phyloP scores from a whole-genome alignment of 2,329 filamentous ascomycete genomes.

The Talaromyces amestolkiae region DNA sequence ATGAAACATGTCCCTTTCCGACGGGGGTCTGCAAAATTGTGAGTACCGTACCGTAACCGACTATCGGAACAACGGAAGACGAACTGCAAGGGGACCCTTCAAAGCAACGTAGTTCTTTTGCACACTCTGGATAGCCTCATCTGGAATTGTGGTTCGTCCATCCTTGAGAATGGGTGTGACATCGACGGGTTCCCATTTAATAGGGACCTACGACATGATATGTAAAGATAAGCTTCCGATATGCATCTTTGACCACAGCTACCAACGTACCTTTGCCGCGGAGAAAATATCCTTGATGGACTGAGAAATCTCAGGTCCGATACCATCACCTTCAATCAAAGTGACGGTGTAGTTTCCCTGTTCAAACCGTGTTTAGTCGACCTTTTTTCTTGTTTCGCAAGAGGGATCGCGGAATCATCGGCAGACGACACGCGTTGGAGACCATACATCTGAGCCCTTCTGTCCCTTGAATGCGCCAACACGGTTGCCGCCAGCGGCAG shows the following conservation, averaged over 20 bases:
- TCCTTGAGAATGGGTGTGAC: conserved; percentile 92
- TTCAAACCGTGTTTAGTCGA: conserved; percentile 19
- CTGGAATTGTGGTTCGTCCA: conserved; percentile 91
- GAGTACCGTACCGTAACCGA: conserved; percentile 24
- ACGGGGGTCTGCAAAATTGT: conserved; percentile 69
- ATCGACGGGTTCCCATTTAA: conserved; percentile 96
- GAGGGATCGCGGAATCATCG: conserved; percentile 12
- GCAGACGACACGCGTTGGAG: conserved; percentile 22
- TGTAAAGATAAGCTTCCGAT: conserved; percentile 26
- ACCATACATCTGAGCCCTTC: conserved; percentile 79
- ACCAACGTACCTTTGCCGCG: conserved; percentile 72
- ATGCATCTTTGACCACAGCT: conserved; percentile 24
- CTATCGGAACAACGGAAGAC: conserved; percentile 33
- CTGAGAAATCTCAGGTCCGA: conserved; percentile 95
- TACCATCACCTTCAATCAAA: conserved; percentile 98
- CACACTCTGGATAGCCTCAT: conserved; percentile 89
- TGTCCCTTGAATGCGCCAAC: conserved; percentile 92
- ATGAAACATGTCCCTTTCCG: conserved; percentile 97
- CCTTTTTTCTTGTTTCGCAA: not conserved
- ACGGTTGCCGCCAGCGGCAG: conserved; percentile 56
- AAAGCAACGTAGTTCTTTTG: conserved; percentile 94
- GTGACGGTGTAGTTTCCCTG: conserved; percentile 95
- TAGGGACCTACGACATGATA: conserved; percentile 63
- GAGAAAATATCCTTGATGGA: conserved; percentile 98
- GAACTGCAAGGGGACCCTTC: conserved; percentile 93